Base-by-base conservation (phyloP, 345 rosid genomes). In the Euphorbia tirucalli region DNA sequence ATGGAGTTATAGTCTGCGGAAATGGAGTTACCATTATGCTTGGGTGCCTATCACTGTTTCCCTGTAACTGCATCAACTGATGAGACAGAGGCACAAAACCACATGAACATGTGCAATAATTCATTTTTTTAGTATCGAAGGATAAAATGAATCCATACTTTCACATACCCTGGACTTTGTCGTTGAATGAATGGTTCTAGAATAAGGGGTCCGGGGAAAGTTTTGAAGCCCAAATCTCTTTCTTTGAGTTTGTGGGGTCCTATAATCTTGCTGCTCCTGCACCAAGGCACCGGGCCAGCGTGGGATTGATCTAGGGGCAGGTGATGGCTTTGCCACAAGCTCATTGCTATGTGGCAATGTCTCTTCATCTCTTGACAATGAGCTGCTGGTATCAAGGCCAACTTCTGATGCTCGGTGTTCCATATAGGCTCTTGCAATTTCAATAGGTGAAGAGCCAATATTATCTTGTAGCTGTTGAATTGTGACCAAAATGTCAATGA, bases 251-350 rank as follows among this genome's bases (percentile, higher is more conserved):
- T 68, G 90, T 68, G 97, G 97, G 68, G 96, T 90, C 69, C 72
- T 63, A 81, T 79, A 87, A 65, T 75, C 85, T 73, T 6, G 69
- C 64, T 78, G 89, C 83, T 88, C 93, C 62, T 74, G 85, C 72
- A 86, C 81, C 79, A 76, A 78, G 61, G 96, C 85, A 81, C 96
- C 99, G n/a, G 99, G 97, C 99, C 97, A 95, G 74, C 89, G 71
- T 57, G 84, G 62, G 25, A 87, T 83, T 46, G 97, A 75, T 79
- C 83, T 87, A 7, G 80, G 85, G 22, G 82, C 83, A 61, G 90
- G 81, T 71, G 89, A 84, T 73, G 87, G 75, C 63, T 88, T 86
- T 44, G 72, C 73, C 66, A 80, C 81, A 81, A 73, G 70, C 62
- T 74, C 83, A 68, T 84, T 84, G 44, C 61, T 69, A 10, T 54